These are phyloP conservation scores for Pleurotus cornucopiae DNA, from an alignment of 768 basidiomycete genomes.

Conservation along the genomic window DNA sequence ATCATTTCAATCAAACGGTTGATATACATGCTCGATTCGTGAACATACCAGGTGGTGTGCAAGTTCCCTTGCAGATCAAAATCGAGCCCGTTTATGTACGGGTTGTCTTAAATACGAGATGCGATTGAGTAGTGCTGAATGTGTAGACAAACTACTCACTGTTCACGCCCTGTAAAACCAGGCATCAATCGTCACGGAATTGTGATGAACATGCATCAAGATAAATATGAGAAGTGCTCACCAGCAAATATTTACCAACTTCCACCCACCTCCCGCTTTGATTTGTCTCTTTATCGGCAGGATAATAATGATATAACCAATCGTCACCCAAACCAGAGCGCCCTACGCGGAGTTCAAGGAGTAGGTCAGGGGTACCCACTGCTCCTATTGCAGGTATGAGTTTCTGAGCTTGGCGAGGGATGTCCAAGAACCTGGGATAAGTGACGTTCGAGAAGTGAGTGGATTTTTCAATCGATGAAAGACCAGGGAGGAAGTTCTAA, in stretches of 20 bases:
- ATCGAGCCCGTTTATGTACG: conserved; percentile 34
- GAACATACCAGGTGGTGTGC: conserved; percentile 25
- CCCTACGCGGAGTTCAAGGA: conserved; percentile 30
- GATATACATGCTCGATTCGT: neutral
- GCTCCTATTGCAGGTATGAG: neutral
- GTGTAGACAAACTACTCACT: conserved; percentile 14
- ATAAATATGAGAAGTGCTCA: conserved; percentile 8
- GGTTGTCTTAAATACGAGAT: conserved; percentile 23
- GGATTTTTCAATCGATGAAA: conserved; percentile 23
- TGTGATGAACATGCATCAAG: neutral
- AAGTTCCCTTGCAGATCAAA: conserved; percentile 24
- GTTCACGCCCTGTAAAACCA: conserved; percentile 25
- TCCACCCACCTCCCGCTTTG: conserved; percentile 7
- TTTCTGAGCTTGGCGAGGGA: conserved; percentile 7
- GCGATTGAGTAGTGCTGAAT: neutral
- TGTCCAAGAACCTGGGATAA: conserved; percentile 26
- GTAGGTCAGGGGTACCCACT: conserved; percentile 17
- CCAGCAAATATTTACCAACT: conserved; percentile 30
- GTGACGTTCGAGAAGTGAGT: conserved; percentile 30
- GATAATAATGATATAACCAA: conserved; percentile 30
- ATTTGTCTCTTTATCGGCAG: conserved; percentile 19
- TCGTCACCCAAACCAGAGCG: conserved; percentile 32
- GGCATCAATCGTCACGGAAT: neutral
- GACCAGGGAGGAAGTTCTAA: conserved; percentile 28
- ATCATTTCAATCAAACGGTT: neutral